A percentile compares a stretch with the other conserved stretches of the same genome.
phyloP scores from a whole-genome alignment of 495 filamentous ascomycete genomes.

The Parachaetomium inaequale region DNA sequence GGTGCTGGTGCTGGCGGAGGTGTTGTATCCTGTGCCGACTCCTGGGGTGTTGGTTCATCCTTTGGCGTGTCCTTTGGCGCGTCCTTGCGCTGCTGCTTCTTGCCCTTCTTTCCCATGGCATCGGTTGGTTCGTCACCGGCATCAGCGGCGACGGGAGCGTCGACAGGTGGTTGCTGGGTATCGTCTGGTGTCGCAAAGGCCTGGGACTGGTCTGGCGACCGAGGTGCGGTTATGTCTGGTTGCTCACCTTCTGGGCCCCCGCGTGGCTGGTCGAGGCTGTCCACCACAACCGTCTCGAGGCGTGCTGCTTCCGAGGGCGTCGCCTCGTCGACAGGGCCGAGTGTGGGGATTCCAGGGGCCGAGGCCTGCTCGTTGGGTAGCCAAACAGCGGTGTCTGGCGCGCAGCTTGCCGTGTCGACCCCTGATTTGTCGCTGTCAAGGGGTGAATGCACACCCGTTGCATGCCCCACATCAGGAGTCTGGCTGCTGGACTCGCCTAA shows the following conservation, averaged over 20 bases:
- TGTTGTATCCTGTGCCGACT: constrained; percentile 4
- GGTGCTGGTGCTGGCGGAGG: constrained; percentile 1
- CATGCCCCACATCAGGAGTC: constrained; percentile 24
- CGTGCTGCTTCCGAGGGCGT: constrained; percentile 9
- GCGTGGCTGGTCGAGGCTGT: constrained; percentile 11
- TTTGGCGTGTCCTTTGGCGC: constrained; percentile 17
- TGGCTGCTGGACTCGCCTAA: constrained; percentile 24
- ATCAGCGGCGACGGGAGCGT: constrained; percentile 11
- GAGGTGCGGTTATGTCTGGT: constrained; percentile 14
- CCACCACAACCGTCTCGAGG: constrained; percentile 11
- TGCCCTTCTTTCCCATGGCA: constrained; percentile 33
- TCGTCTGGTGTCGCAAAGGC: constrained; percentile 9
- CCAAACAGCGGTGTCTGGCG: constrained; percentile 34
- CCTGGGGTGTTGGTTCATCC: constrained; percentile 14
- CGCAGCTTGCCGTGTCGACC: constrained; percentile 25
- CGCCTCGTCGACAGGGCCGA: constrained; percentile 9
- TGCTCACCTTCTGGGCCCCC: constrained; percentile 15
- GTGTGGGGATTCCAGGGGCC: constrained; percentile 20
- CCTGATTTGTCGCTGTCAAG: constrained; percentile 29
- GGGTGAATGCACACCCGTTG: constrained; percentile 26
- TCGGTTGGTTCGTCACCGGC: constrained; percentile 20
- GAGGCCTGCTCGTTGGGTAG: constrained; percentile 23
- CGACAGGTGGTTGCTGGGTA: constrained; percentile 11
- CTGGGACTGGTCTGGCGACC: constrained; percentile 15
- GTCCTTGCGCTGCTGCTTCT: constrained; percentile 34